Conservation (phyloP, 805 yeast genomes). For the Candida anglica region DNA sequence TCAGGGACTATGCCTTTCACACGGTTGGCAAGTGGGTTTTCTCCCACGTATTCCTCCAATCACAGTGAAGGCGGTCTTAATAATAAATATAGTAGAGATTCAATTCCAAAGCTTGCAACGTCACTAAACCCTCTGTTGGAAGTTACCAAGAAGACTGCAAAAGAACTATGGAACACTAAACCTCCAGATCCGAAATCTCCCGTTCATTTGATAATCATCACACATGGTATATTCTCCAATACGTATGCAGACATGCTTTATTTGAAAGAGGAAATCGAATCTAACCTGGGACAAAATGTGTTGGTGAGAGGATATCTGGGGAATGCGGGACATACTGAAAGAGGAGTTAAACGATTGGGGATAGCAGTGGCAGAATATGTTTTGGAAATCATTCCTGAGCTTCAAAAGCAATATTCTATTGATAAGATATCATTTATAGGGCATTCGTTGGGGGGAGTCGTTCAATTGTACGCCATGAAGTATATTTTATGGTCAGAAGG, state of each 20-base stretch:
- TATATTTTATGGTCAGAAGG: conserved; percentile 30
- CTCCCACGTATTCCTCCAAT: background rate
- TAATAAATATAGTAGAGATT: background rate
- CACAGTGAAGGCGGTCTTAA: background rate
- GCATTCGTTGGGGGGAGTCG: conserved; percentile 42
- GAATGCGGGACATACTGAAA: conserved; percentile 41
- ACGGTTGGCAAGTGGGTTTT: background rate
- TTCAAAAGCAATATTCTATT: conserved; percentile 13
- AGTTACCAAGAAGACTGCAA: conserved; percentile 21
- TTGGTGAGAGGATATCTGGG: conserved; percentile 35
- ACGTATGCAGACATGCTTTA: conserved; percentile 43
- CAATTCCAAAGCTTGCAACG: background rate
- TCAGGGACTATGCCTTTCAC: background rate
- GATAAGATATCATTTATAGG: conserved; percentile 37
- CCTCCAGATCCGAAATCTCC: conserved; percentile 25
- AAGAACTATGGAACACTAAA: conserved; percentile 30
- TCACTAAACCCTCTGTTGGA: conserved; percentile 18
- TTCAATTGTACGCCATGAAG: conserved; percentile 38
- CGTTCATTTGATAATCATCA: conserved; percentile 36
- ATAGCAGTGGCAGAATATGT: conserved; percentile 25
- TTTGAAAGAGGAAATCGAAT: conserved; percentile 29
- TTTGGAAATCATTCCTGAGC: conserved; percentile 20
- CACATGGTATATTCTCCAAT: conserved; percentile 43
- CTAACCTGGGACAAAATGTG: conserved; percentile 25
- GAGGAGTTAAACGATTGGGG: conserved; percentile 36